Conservation (phyloP, 108 stramenopile genomes). For the Pseudonitzschia delicatissima region DNA sequence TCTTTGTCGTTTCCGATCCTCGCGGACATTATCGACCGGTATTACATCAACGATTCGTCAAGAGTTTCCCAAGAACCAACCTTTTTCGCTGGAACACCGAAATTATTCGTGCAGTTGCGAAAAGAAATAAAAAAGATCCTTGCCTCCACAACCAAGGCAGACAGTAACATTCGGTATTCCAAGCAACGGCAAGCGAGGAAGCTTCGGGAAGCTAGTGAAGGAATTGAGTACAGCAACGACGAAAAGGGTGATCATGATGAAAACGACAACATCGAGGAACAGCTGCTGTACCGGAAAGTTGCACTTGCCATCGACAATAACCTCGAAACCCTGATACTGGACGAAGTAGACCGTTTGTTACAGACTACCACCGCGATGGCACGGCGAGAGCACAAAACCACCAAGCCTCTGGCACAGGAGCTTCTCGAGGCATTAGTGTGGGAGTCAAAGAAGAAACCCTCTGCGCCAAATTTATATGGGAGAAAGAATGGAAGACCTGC, state of each 20-base stretch:
- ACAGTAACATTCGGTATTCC: neutral
- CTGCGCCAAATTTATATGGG: neutral
- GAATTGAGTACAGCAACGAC: neutral
- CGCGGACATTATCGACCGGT: neutral
- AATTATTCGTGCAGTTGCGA: slow-evolving; percentile 35
- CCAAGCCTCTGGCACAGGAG: slow-evolving; percentile 1
- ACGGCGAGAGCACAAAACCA: slow-evolving; percentile 22
- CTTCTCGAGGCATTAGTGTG: slow-evolving; percentile 5
- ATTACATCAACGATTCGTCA: neutral
- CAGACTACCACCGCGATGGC: slow-evolving; percentile 53
- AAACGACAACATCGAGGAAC: neutral
- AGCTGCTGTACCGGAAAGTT: slow-evolving; percentile 4
- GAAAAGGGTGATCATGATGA: neutral
- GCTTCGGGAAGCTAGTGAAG: neutral
- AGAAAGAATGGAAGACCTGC: neutral
- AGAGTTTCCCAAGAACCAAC: slow-evolving; percentile 19
- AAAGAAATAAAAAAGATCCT: slow-evolving; percentile 20
- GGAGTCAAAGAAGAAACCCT: neutral
- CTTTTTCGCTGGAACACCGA: slow-evolving; percentile 60
- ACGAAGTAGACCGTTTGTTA: slow-evolving; percentile 75
- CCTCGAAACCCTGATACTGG: slow-evolving; percentile 55
- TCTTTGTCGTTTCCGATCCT: neutral
- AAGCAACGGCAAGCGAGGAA: neutral
- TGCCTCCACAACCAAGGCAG: neutral
- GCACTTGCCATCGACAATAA: slow-evolving; percentile 36